Base-by-base conservation (phyloP, 116 monocot species). In the Phalaenopsis hybrid region DNA sequence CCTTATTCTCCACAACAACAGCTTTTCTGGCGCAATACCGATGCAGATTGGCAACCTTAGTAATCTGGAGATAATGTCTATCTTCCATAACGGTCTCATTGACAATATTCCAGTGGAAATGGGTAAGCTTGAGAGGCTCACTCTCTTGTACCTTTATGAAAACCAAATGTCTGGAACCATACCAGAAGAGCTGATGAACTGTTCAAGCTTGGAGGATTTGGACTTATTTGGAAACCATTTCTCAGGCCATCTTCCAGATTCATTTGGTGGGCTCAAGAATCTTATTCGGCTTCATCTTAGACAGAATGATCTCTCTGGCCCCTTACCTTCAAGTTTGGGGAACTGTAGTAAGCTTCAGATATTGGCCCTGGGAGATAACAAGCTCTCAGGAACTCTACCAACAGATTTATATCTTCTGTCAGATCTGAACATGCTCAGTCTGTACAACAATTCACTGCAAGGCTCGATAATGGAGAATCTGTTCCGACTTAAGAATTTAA, bases 181-280 rank as follows among this genome's bases (percentile, higher is more conserved):
- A 17, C 97, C 97, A 4, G 10, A 44, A 10, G 94, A 92, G 78
- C 78, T 98, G 15, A 92, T 88, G 0, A 90, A 92, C 77, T 98
- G 97, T 67, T 79, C 86, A 50, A 89, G 85, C 77, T 79, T 98
- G 81, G 84, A 91, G 80, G 91, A 91, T 37, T 23, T 98, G 34
- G 97, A 98, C 79, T 89, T 94, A 75, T 98, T 92, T 72, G 97
- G 97, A 7, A 98, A 98, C 78, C 93, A 93, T 74, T 94, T 98
- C 83, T 79, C 83, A 1, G 95, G 95, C 0, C 34, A 58, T 18
- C 91, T 98, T 58, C 97, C 97, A 0, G 79, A 79, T n/a, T 67
- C 73, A 4, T 93, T 98, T 6, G 97, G 97, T 17, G 82, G 83
- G 68, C 90, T 98, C 63, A 78, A 87, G 81, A 89, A 94, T n/a